Conservation (phyloP, 2,329 filamentous ascomycete genomes). For the Cercospora sp. region DNA sequence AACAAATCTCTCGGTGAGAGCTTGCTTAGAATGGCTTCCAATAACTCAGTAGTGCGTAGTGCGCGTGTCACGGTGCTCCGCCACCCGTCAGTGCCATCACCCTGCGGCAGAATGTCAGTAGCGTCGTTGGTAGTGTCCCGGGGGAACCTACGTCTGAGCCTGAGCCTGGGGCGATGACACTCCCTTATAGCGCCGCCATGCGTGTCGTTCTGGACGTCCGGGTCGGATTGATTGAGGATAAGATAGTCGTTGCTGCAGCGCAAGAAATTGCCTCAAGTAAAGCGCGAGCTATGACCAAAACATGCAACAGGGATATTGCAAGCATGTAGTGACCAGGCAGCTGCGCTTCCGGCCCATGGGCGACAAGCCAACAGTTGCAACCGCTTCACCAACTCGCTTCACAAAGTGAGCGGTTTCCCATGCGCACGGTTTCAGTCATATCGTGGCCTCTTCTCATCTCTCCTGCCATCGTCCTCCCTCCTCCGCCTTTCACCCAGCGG, state of each 20-base stretch:
- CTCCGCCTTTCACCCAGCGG: slow-evolving; percentile 65
- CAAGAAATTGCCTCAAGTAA: not conserved
- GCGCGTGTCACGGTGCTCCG: not conserved
- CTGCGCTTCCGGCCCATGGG: not conserved
- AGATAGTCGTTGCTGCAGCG: not conserved
- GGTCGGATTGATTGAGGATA: not conserved
- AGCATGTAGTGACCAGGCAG: not conserved
- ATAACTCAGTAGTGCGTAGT: not conserved
- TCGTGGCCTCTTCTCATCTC: slow-evolving; percentile 48
- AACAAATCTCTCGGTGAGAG: not conserved
- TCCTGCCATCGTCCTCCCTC: slow-evolving; percentile 42
- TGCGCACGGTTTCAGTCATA: slow-evolving; percentile 38
- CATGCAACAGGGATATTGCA: not conserved
- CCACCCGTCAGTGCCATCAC: not conserved
- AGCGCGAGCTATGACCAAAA: not conserved
- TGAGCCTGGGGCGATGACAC: not conserved
- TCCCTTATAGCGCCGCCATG: not conserved
- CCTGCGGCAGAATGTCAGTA: not conserved
- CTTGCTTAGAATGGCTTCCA: slow-evolving; percentile 1
- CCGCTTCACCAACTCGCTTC: not conserved
- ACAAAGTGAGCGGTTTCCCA: not conserved
- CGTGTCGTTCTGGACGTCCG: not conserved
- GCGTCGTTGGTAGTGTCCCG: not conserved
- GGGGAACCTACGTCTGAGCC: not conserved
- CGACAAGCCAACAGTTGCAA: not conserved